Conservation (phyloP, 345 rosid genomes). For the Limnanthes douglasii region DNA sequence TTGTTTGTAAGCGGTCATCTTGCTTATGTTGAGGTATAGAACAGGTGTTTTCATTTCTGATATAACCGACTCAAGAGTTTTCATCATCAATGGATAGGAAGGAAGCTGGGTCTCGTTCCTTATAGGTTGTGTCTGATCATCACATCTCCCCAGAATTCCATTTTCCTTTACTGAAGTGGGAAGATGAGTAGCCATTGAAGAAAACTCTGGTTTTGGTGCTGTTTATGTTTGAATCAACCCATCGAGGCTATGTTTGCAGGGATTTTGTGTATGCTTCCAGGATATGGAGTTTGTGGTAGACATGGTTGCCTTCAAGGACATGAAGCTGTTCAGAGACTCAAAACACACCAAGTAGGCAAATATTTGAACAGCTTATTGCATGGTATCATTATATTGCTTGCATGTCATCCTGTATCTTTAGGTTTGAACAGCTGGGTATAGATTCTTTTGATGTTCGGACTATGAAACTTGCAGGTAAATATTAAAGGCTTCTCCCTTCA, state of each 20-base stretch:
- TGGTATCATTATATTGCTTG: too few relatives aligned
- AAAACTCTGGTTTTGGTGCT: slow-evolving; percentile 58
- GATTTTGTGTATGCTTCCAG: slow-evolving; percentile 94
- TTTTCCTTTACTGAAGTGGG: slow-evolving; percentile 99
- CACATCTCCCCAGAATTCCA: slow-evolving; percentile 99
- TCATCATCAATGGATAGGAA: slow-evolving; percentile 64
- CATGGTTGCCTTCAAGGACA: slow-evolving; percentile 86
- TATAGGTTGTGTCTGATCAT: slow-evolving; percentile 76
- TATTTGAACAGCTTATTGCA: too few relatives aligned
- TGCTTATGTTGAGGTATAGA: slow-evolving; percentile 74
- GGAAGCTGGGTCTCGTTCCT: slow-evolving; percentile 52
- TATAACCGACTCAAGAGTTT: slow-evolving; percentile 54
- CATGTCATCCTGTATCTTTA: too few relatives aligned
- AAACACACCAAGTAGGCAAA: too few relatives aligned
- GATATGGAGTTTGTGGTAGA: slow-evolving; percentile 64
- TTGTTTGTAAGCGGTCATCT: slow-evolving; percentile 74
- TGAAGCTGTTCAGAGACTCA: too few relatives aligned
- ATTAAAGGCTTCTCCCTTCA: too few relatives aligned
- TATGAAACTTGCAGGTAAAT: too few relatives aligned
- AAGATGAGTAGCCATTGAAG: slow-evolving; percentile 79
- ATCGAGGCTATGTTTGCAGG: slow-evolving; percentile 83
- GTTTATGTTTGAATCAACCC: slow-evolving; percentile 80
- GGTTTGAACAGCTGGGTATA: too few relatives aligned
- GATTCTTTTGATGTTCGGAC: too few relatives aligned
- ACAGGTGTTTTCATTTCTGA: slow-evolving; percentile 72